These are phyloP conservation scores for Podospora anserina DNA, from an alignment of 495 filamentous ascomycete species.

Conservation along the genomic window DNA sequence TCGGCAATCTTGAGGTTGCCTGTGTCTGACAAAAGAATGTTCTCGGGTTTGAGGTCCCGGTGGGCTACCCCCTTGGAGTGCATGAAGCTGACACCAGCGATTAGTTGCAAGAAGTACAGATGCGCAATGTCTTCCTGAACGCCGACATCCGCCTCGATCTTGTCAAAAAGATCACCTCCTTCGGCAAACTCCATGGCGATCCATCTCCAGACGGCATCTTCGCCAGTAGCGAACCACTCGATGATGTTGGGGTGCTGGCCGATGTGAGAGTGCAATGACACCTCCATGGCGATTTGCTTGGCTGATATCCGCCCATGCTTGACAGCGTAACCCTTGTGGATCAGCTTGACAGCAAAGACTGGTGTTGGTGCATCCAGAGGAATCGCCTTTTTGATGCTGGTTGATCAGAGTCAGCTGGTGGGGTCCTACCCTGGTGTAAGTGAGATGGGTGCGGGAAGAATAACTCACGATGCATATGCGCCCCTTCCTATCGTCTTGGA, in stretches of 20 bases:
- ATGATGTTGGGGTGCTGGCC: conserved; percentile 91
- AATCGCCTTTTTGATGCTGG: conserved; percentile 89
- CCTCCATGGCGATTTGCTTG: conserved; percentile 85
- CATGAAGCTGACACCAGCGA: conserved; percentile 89
- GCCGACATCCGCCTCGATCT: conserved; percentile 95
- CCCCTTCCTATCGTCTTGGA: conserved; percentile 95
- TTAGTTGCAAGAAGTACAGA: conserved; percentile 90
- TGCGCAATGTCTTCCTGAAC: conserved; percentile 91
- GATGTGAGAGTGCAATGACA: conserved; percentile 80
- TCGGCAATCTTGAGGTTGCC: conserved; percentile 95
- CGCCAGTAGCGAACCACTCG: conserved; percentile 79
- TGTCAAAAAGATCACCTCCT: conserved; percentile 97
- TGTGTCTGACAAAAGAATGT: conserved; percentile 74
- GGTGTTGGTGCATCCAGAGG: conserved; percentile 65
- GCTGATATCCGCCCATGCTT: conserved; percentile 82
- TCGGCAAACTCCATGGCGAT: conserved; percentile 97
- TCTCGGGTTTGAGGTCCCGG: conserved; percentile 88
- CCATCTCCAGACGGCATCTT: conserved; percentile 91
- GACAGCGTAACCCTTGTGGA: conserved; percentile 91
- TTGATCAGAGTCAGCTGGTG: background rate
- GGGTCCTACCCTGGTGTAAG: conserved; percentile 1
- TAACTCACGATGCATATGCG: conserved; percentile 89
- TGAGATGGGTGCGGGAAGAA: conserved; percentile 5
- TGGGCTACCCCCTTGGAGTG: conserved; percentile 89
- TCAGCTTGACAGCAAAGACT: conserved; percentile 96